Base-by-base conservation (phyloP, 2,329 filamentous ascomycete genomes). In the Ceratocystis destructans region DNA sequence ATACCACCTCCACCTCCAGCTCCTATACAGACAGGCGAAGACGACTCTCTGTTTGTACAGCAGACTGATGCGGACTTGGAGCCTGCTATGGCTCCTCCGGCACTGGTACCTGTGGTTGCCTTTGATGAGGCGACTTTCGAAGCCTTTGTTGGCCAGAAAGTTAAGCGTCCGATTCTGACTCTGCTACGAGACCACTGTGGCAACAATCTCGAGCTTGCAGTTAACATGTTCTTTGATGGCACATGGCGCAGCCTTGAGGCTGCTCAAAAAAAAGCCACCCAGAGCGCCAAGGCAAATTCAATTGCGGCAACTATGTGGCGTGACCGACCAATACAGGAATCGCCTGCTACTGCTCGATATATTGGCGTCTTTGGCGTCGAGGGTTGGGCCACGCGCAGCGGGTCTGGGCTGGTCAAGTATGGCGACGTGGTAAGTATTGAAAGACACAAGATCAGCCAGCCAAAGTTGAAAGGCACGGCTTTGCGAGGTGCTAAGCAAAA, bases 311-410 rank as follows among this genome's bases (percentile, higher is more conserved):
- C 17, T 7, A n/a, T 65, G 20, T 65, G 55, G 46, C 64, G 57
- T 46, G 62, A 62, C 20, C 7, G 41, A 68, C 10, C 67, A 69
- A 45, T 70, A 69, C 28, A 71, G 68, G 3, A 76, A 33, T 5
- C 25, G 12, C 25, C 22, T 15, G 53, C 50, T 15, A 46, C 44
- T 15, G 45, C 77, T 65, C 77, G 94, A 72, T 99, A 97, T 71
- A 83, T 97, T 68, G 94, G 94, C 20, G 90, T 91, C 0, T 94
- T 97, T 75, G 94, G 94, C 7, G 91, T 89, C 3, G 90, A 88
- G 65, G 94, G 87, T 3, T 99, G 94, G 94, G 87, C 90, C 5
- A 97, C 93, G 2, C 85, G 87, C 71, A 96, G 90, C 74, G 93
- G 93, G 0, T 77, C 77, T 2, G 84, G 83, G 46, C 73, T 96